These are phyloP conservation scores for Russula foetens DNA, from an alignment of 768 basidiomycete genomes.

Conservation along the genomic window DNA sequence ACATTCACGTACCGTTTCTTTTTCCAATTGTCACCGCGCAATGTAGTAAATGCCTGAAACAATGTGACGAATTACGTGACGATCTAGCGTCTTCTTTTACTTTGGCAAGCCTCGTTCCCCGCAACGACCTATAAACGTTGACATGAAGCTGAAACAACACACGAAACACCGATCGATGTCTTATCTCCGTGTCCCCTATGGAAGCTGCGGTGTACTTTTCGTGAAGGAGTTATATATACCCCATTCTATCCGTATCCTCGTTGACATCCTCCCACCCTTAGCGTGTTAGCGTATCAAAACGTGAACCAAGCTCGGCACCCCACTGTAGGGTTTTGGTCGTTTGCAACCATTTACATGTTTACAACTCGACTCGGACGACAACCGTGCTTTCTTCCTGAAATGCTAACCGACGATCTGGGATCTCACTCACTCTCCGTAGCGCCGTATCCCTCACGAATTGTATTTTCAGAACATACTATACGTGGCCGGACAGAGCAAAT, in stretches of 20 bases:
- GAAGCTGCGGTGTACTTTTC: not conserved
- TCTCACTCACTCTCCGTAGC: not conserved
- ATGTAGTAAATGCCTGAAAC: slow-evolving; percentile 1
- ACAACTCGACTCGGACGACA: not conserved
- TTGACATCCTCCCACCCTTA: not conserved
- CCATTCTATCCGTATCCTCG: not conserved
- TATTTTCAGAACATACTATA: not conserved
- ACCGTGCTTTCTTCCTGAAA: not conserved
- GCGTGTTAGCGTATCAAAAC: not conserved
- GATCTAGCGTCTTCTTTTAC: not conserved
- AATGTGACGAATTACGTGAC: not conserved
- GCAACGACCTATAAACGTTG: not conserved
- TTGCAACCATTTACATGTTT: too few relatives aligned
- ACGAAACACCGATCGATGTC: not conserved
- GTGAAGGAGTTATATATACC: not conserved
- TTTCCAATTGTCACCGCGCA: not conserved
- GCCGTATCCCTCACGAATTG: not conserved
- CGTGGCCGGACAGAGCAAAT: not conserved
- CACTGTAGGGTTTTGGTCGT: too few relatives aligned
- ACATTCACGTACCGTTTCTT: slow-evolving; percentile 4
- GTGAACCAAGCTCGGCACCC: not conserved
- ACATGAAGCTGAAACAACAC: not conserved
- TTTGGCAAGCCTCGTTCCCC: not conserved
- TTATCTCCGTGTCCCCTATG: slow-evolving; percentile 1
- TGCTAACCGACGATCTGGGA: not conserved